phyloP scores from a whole-genome alignment of 306 rosid genomes.

The Cicer pinnatifidum region DNA sequence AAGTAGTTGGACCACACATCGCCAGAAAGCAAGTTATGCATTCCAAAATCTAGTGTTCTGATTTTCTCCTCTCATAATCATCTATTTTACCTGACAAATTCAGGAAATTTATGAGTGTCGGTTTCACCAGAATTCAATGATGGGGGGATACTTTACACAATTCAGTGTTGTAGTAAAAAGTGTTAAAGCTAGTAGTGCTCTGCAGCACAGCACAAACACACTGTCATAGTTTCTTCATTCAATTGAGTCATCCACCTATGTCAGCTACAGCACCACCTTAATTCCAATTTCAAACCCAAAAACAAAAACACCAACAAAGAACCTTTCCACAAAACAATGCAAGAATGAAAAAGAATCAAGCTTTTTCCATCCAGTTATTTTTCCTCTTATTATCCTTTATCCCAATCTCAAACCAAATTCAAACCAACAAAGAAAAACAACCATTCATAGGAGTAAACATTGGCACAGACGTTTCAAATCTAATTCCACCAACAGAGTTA shows the following conservation, averaged over 20 bases:
- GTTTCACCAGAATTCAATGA: neutral
- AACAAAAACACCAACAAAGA: neutral
- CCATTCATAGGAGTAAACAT: slow-evolving; percentile 89
- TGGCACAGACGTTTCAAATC: slow-evolving; percentile 76
- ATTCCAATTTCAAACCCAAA: slow-evolving; percentile 9
- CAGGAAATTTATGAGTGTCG: neutral
- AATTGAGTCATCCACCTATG: neutral
- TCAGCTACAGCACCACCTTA: neutral
- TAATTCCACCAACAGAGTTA: slow-evolving; percentile 52
- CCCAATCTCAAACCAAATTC: no score
- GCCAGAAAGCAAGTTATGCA: neutral
- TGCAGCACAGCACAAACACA: neutral
- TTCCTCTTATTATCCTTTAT: no score
- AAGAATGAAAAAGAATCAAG: neutral
- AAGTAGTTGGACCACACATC: neutral
- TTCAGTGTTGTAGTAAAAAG: neutral
- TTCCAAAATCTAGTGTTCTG: neutral
- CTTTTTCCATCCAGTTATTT: no score
- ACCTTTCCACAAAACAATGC: slow-evolving; percentile 62
- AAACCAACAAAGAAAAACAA: slow-evolving; percentile 37
- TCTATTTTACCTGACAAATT: neutral
- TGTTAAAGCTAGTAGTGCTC: no score
- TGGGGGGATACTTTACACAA: slow-evolving; percentile 46
- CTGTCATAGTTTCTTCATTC: neutral
- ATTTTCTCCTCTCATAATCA: neutral